Evolutionary conservation across 306 rosid species (phyloP), one percentile per base, ranked within the genome.

Genomic region (Quillaja saponaria): DNA sequence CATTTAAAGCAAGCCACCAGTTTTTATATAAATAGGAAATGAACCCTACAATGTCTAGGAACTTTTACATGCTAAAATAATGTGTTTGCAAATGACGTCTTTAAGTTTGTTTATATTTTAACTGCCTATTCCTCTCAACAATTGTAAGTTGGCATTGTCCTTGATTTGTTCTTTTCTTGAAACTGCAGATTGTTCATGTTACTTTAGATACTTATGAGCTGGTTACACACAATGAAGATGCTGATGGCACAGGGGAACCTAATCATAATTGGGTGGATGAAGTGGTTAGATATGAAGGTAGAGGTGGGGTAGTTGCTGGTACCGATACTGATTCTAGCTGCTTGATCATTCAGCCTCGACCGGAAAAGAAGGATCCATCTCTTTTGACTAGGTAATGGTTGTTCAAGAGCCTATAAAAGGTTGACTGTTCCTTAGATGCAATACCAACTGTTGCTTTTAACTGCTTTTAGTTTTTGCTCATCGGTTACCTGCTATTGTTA

Each of bases 261-360:
- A 89, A 81, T 76, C 99, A 87, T 75, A 94, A 89, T 81, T 94
- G 99, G 99, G 91, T 94, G 40, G 81, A 94, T 57, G 99, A 94
- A 82, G 96, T 94, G 41, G 79, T 87, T 45, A 77, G 99, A n/a
- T 73, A 78, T 62, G 97, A 89, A 73, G 81, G 90, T 37, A 76
- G 87, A 67, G 67, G 81, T 68, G 86, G 83, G 82, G 67, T 75
- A 31, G 67, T 73, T 46, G 66, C 60, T 34, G 75, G 87, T 61
- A 64, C 67, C 64, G 85, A 81, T 58, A 55, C 68, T 70, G 80
- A 70, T 65, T 71, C 87, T 47, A 69, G 72, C 61, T 58, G 76
- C 73, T 60, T 72, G 83, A 56, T 69, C 67, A 69, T 75, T 69
- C 83, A 77, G 61, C 84, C 89, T 11, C 81, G 77, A n/a, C 97